These are phyloP conservation scores for Yamadazyma diddensiae DNA, from an alignment of 1,139 yeast genomes.

Conservation along the genomic window DNA sequence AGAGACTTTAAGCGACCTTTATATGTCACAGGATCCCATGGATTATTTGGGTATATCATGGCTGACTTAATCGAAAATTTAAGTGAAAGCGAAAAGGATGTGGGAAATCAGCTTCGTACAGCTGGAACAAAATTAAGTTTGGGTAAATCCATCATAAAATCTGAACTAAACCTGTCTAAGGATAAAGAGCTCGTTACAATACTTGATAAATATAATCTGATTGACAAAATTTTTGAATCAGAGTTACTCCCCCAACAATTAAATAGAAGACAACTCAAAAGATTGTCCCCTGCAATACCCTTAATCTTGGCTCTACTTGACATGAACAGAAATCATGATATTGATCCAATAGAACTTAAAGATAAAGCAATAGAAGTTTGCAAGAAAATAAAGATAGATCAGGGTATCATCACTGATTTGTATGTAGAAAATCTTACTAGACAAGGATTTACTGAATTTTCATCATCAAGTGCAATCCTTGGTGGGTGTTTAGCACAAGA, in stretches of 20 bases:
- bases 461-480: slow-evolving; percentile 83
- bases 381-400: slow-evolving; percentile 33
- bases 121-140: slow-evolving; percentile 44
- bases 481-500: slow-evolving; percentile 95
- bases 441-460: slow-evolving; percentile 66
- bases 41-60: slow-evolving; percentile 79
- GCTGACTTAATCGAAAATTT: slow-evolving; percentile 72
- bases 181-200: slow-evolving; percentile 54
- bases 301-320: slow-evolving; percentile 56
- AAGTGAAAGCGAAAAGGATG: slow-evolving; percentile 37
- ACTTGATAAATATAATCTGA: slow-evolving; percentile 48
- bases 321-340: slow-evolving; percentile 23
- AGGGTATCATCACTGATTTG: slow-evolving; percentile 33
- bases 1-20: slow-evolving; percentile 60
- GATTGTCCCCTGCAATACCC: slow-evolving; percentile 62
- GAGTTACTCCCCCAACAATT: slow-evolving; percentile 42
- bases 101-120: slow-evolving; percentile 51
- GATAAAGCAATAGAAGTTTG: slow-evolving; percentile 23
- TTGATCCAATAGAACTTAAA: slow-evolving; percentile 33
- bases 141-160: slow-evolving; percentile 51
- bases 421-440: slow-evolving; percentile 38
- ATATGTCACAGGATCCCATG: slow-evolving; percentile 69
- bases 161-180: slow-evolving; percentile 27
- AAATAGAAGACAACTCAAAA: slow-evolving; percentile 54
- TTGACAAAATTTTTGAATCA: slow-evolving; percentile 30